These are phyloP conservation scores for Coniochaeta prunicola DNA, from an alignment of 2,329 filamentous ascomycete genomes.

Conservation along the genomic window DNA sequence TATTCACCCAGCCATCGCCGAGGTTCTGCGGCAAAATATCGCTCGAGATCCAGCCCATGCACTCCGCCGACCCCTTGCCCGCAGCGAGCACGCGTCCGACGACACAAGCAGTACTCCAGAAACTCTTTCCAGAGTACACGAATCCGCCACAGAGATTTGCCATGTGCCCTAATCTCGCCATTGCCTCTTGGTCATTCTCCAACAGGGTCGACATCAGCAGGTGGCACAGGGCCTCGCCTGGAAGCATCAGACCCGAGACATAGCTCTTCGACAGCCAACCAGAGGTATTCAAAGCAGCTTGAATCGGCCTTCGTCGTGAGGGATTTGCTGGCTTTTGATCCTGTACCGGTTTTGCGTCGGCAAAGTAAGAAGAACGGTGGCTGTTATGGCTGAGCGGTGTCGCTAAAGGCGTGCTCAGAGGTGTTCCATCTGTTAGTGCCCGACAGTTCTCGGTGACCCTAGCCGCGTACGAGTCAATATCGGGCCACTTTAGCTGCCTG, in stretches of 20 bases:
- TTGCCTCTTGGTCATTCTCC: constrained; percentile 55
- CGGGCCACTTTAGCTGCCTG: constrained; percentile 54
- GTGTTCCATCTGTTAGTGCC: constrained; percentile 31
- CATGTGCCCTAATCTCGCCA: constrained; percentile 50
- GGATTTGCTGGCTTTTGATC: constrained; percentile 18
- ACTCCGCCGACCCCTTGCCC: constrained; percentile 53
- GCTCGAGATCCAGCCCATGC: constrained; percentile 63
- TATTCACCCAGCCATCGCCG: constrained; percentile 51
- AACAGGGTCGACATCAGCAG: constrained; percentile 59
- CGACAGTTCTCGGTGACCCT: constrained; percentile 41
- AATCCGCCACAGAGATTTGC: constrained; percentile 60
- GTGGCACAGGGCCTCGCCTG: constrained; percentile 55
- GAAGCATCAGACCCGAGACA: constrained; percentile 56
- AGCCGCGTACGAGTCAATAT: constrained; percentile 43
- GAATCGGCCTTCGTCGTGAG: constrained; percentile 44
- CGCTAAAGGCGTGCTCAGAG: constrained; percentile 30
- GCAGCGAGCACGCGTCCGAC: constrained; percentile 59
- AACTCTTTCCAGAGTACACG: constrained; percentile 55
- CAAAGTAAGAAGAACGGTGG: constrained; percentile 39
- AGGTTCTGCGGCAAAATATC: constrained; percentile 46
- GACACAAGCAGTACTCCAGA: constrained; percentile 62
- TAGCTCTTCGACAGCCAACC: constrained; percentile 65
- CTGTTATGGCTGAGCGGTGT: constrained; percentile 27
- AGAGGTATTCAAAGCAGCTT: constrained; percentile 48
- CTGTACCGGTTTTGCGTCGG: constrained; percentile 15